Conservation (phyloP, 768 basidiomycete genomes). For the Tephrocybe sp. region DNA sequence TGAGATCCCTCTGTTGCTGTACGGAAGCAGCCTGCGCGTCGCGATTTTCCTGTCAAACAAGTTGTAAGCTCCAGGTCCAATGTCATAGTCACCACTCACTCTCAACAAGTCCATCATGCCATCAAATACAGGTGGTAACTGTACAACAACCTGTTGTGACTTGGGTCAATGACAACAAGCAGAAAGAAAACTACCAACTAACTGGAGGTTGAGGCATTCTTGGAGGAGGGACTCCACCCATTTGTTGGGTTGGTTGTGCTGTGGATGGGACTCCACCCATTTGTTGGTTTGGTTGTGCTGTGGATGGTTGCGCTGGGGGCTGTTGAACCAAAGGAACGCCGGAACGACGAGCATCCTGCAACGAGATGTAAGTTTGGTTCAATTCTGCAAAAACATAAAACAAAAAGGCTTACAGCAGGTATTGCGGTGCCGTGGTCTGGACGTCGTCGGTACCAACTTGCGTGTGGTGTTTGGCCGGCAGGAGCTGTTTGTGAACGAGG, state of each 20-base stretch:
- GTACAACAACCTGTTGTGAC: slow-evolving; percentile 50
- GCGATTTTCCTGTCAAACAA: slow-evolving; percentile 63
- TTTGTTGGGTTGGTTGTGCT: slow-evolving; percentile 16
- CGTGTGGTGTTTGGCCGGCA: slow-evolving; percentile 9
- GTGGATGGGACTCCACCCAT: slow-evolving; percentile 23
- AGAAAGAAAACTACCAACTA: slow-evolving; percentile 22
- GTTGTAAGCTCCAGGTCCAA: slow-evolving; percentile 2
- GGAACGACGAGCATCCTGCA: not conserved
- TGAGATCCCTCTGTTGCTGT: slow-evolving; percentile 76
- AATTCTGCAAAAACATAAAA: not conserved
- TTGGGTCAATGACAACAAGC: slow-evolving; percentile 1
- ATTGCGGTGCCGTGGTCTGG: not conserved
- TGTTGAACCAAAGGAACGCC: not conserved
- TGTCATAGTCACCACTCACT: slow-evolving; percentile 33
- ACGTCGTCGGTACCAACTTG: slow-evolving; percentile 31
- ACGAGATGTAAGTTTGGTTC: not conserved
- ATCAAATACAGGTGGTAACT: slow-evolving; percentile 61
- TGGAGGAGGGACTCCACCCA: slow-evolving; percentile 23
- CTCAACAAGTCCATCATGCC: slow-evolving; percentile 68
- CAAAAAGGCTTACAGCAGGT: not conserved
- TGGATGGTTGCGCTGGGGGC: slow-evolving; percentile 13
- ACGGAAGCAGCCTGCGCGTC: slow-evolving; percentile 70
- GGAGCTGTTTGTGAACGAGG: slow-evolving; percentile 28
- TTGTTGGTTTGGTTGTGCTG: slow-evolving; percentile 15
- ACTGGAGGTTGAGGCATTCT: slow-evolving; percentile 56